Evolutionary conservation across 2,329 filamentous ascomycete species (phyloP).

Genomic region (Domatiomyces catenatus): DNA sequence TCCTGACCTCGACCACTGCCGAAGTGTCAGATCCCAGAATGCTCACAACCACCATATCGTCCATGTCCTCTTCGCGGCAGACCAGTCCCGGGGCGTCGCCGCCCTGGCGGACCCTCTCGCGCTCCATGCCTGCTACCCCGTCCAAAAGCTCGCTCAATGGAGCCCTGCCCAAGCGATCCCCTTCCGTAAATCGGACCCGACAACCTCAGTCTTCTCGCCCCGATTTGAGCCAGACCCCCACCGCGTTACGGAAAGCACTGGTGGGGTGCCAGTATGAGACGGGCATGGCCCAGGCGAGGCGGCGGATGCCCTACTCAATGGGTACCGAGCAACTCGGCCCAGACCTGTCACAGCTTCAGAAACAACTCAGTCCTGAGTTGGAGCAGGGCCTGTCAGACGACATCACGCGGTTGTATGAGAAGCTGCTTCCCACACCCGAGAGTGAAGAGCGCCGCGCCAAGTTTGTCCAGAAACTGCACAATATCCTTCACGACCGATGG

Average conservation of each 20-base stretch:
- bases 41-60: conserved; percentile 1
- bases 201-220: conserved; percentile 84
- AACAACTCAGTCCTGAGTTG: conserved; percentile 53
- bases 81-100: background rate
- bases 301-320: conserved; percentile 82
- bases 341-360: conserved; percentile 54
- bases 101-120: conserved; percentile 49
- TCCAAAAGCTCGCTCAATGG: conserved; percentile 76
- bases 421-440: conserved; percentile 64
- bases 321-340: conserved; percentile 60
- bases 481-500: conserved; percentile 78
- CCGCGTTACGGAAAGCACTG: conserved; percentile 51
- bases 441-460: conserved; percentile 61
- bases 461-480: conserved; percentile 76
- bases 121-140: conserved; percentile 82
- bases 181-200: conserved; percentile 60
- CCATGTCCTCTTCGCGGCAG: background rate
- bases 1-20: conserved; percentile 10
- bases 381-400: conserved; percentile 63
- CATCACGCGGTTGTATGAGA: conserved; percentile 71
- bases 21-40: conserved; percentile 3
- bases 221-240: conserved; percentile 62
- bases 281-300: conserved; percentile 60
- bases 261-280: conserved; percentile 78
- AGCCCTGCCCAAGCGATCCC: conserved; percentile 61